These are phyloP conservation scores for Ehretia macrophylla DNA, from an alignment of 257 asterid genomes.

Conservation along the genomic window DNA sequence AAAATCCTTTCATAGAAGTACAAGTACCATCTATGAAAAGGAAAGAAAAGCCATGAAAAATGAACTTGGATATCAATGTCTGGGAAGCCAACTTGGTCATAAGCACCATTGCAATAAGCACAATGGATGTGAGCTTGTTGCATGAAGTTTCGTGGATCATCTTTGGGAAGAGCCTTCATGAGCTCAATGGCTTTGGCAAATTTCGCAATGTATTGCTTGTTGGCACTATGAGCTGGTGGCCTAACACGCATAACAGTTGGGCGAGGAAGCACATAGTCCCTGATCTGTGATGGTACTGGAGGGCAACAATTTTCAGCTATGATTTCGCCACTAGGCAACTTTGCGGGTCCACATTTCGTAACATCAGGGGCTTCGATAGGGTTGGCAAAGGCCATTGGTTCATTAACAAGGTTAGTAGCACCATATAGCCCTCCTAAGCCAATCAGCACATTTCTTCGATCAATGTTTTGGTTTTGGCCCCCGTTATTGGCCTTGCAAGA, in stretches of 20 bases:
- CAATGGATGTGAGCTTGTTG: conserved; percentile 34
- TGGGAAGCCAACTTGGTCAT: conserved; percentile 1
- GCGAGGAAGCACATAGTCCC: conserved; percentile 7
- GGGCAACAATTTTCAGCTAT: conserved; percentile 16
- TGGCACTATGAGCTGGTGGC: conserved; percentile 25
- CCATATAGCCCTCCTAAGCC: neutral
- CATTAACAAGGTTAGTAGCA: neutral
- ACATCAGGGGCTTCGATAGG: conserved; percentile 15
- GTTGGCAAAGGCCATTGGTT: conserved; percentile 4
- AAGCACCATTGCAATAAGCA: conserved; percentile 28
- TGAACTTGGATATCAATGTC: conserved; percentile 15
- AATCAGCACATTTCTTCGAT: neutral
- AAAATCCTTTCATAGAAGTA: conserved; percentile 30
- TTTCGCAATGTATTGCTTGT: conserved; percentile 10
- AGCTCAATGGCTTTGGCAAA: conserved; percentile 12
- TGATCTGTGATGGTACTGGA: conserved; percentile 3
- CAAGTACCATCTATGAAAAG: conserved; percentile 30
- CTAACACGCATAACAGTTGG: conserved; percentile 5
- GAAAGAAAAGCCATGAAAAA: conserved; percentile 28
- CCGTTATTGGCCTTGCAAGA: neutral
- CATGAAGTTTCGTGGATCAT: conserved; percentile 20
- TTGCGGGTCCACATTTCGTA: conserved; percentile 3
- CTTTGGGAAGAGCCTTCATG: conserved; percentile 18
- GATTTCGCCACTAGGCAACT: neutral
- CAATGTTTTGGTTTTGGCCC: neutral